Conservation (phyloP, 1,284 basidiomycete species). For the Heterobasidion occidentale region DNA sequence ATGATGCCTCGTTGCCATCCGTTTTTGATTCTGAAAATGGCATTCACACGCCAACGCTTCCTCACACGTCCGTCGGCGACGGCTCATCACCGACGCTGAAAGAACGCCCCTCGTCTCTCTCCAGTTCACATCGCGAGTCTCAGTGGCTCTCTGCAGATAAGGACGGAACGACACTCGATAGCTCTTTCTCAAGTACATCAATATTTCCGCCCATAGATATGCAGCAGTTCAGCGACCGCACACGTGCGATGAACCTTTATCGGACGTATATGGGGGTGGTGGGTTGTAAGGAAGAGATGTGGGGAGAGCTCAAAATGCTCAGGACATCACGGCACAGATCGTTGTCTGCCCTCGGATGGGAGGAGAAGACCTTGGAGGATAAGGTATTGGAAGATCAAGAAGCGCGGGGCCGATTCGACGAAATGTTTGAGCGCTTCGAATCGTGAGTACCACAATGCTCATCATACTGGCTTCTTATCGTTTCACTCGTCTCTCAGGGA, state of each 20-base stretch:
- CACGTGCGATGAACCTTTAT: slow-evolving; percentile 65
- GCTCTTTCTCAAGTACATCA: slow-evolving; percentile 23
- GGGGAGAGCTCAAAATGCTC: slow-evolving; percentile 64
- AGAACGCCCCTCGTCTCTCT: neutral
- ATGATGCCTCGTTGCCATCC: neutral
- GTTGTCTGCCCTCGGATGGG: slow-evolving; percentile 56
- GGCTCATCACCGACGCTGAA: neutral
- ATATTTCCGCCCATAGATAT: slow-evolving; percentile 39
- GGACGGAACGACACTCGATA: slow-evolving; percentile 27
- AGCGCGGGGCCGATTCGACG: slow-evolving; percentile 54
- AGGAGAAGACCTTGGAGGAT: slow-evolving; percentile 50
- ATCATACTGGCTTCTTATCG: slow-evolving; percentile 3
- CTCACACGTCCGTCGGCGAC: neutral
- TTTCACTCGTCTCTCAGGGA: slow-evolving; percentile 33
- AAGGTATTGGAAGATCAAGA: slow-evolving; percentile 47
- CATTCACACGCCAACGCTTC: slow-evolving; percentile 1
- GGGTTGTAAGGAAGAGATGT: slow-evolving; percentile 71
- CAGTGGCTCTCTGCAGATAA: slow-evolving; percentile 21
- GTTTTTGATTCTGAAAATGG: neutral
- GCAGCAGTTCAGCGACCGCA: slow-evolving; percentile 43
- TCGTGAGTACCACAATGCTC: slow-evolving; percentile 32
- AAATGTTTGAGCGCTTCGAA: slow-evolving; percentile 51
- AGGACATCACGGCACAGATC: slow-evolving; percentile 45
- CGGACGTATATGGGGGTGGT: slow-evolving; percentile 56
- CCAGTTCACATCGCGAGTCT: slow-evolving; percentile 5